phyloP scores from a whole-genome alignment of 1,284 basidiomycete species.

The Exsudoporus floridanus region DNA sequence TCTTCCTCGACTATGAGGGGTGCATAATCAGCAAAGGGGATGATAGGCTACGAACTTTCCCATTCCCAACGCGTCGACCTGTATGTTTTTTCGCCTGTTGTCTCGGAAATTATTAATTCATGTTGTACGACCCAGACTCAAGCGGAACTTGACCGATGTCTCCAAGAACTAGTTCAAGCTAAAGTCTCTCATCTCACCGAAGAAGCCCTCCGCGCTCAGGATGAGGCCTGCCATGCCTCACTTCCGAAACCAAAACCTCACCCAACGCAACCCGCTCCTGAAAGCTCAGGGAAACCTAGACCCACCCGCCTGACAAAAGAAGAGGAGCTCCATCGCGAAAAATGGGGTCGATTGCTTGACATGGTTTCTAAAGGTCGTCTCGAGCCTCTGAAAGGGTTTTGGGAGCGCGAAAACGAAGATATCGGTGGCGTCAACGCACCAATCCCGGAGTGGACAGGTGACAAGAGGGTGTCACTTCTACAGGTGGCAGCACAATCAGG shows the following conservation, averaged over 20 bases:
- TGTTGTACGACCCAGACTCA: constrained; percentile 62
- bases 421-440: constrained; percentile 59
- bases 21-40: constrained; percentile 63
- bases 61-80: constrained; percentile 90
- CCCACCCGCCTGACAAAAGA: constrained; percentile 69
- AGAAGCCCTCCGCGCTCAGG: constrained; percentile 79
- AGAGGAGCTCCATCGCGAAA: constrained; percentile 73
- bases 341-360: constrained; percentile 79
- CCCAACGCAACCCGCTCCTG: constrained; percentile 36
- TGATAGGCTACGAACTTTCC: constrained; percentile 81
- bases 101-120: constrained; percentile 5
- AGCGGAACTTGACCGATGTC: constrained; percentile 85
- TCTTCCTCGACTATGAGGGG: constrained; percentile 85
- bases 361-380: constrained; percentile 87
- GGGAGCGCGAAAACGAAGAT: constrained; percentile 68
- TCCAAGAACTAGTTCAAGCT: constrained; percentile 82
- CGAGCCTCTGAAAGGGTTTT: constrained; percentile 79
- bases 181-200: constrained; percentile 88
- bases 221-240: constrained; percentile 84
- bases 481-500: constrained; percentile 76
- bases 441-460: constrained; percentile 69
- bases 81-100: constrained; percentile 49
- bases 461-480: constrained; percentile 66
- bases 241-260: constrained; percentile 72
- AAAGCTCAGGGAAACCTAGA: constrained; percentile 46